A percentile compares a stretch with the other conserved stretches of the same genome.
phyloP scores from a whole-genome alignment of 257 asterid species.

The Striga asiatica region DNA sequence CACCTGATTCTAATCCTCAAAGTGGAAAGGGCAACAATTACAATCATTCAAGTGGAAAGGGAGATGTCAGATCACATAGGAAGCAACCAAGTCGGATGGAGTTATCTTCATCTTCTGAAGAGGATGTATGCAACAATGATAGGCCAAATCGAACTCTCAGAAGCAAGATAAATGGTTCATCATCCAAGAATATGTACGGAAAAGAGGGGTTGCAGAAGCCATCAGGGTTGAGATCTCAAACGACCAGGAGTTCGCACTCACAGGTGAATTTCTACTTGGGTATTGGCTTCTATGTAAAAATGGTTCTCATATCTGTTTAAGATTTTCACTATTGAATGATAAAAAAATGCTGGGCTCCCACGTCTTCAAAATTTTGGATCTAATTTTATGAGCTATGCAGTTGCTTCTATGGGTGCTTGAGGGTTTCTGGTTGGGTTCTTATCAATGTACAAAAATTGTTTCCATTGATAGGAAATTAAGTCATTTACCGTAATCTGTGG shows the following conservation, averaged over 20 bases:
- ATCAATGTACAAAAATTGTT: not conserved
- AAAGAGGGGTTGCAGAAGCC: constrained; percentile 29
- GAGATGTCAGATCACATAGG: constrained; percentile 25
- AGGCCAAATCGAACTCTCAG: constrained; percentile 20
- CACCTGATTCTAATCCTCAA: constrained; percentile 25
- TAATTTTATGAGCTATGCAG: not conserved
- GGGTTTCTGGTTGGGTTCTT: not conserved
- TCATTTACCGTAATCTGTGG: not conserved
- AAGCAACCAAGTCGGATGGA: constrained; percentile 25
- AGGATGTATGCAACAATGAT: constrained; percentile 42
- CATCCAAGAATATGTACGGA: constrained; percentile 13
- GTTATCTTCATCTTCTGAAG: constrained; percentile 36
- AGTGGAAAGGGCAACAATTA: constrained; percentile 26
- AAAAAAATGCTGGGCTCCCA: not conserved
- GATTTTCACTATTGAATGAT: not conserved
- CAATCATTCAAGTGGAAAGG: constrained; percentile 27
- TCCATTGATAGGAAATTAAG: not conserved
- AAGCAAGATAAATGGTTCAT: constrained; percentile 23
- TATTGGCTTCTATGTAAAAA: too few relatives aligned
- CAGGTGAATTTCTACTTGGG: constrained; percentile 29
- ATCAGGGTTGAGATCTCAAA: constrained; percentile 23
- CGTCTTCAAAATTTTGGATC: not conserved
- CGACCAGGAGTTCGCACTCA: constrained; percentile 24
- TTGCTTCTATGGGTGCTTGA: not conserved
- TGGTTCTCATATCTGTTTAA: too few relatives aligned